Conservation (phyloP, 352 stramenopile species). For the Globisporangium cederbergense region DNA sequence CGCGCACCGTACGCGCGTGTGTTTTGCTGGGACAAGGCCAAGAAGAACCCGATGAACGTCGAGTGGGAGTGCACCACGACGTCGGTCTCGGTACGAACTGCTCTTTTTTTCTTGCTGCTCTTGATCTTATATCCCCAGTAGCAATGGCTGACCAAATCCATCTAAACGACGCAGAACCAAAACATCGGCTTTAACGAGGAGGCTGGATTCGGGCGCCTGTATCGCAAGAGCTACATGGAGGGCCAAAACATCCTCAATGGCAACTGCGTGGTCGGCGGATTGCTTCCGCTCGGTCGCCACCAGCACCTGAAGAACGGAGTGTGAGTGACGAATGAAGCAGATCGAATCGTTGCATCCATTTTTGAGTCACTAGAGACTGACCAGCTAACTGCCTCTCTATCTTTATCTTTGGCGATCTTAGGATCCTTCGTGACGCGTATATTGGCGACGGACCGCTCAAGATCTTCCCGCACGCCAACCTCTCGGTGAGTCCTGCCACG, state of each 20-base stretch:
- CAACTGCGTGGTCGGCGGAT: constrained; percentile 64
- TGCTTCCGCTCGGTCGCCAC: constrained; percentile 71
- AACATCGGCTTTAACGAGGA: constrained; percentile 51
- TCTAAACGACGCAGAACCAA: constrained; percentile 44
- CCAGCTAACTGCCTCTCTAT: neutral
- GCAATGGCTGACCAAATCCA: neutral
- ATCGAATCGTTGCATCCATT: neutral
- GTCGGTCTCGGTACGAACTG: constrained; percentile 61
- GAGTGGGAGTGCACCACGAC: constrained; percentile 71
- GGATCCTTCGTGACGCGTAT: constrained; percentile 67
- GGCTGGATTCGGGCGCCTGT: constrained; percentile 67
- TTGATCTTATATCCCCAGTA: neutral
- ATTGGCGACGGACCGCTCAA: constrained; percentile 67
- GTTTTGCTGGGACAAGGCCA: constrained; percentile 73
- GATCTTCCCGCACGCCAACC: constrained; percentile 58
- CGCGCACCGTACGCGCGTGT: constrained; percentile 67
- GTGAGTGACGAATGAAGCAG: constrained; percentile 22
- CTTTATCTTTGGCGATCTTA: constrained; percentile 14
- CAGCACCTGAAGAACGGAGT: constrained; percentile 75
- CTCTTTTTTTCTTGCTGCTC: neutral
- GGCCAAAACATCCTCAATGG: constrained; percentile 75
- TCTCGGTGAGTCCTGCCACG: constrained; percentile 39
- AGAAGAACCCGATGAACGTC: constrained; percentile 70
- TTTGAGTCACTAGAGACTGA: neutral
- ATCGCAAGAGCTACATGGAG: constrained; percentile 75